These are phyloP conservation scores for Globisporangium solare DNA, from an alignment of 352 stramenopile species.

Conservation along the genomic window DNA sequence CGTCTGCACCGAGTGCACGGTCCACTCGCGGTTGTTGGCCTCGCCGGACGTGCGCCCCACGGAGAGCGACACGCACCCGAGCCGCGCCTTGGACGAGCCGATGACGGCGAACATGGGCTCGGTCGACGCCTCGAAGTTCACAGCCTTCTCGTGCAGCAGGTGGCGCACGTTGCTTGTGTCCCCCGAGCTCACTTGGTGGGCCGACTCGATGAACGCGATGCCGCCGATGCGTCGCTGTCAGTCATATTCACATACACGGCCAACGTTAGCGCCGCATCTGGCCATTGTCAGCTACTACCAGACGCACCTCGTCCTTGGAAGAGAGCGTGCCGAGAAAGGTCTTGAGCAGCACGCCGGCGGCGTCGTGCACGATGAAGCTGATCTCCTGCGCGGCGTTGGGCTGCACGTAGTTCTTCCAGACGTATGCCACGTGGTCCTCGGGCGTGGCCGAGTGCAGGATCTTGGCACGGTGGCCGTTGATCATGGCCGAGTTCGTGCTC, in stretches of 20 bases:
- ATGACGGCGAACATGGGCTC: constrained; percentile 86
- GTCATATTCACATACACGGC: background rate
- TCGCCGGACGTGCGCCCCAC: constrained; percentile 69
- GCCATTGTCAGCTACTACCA: background rate
- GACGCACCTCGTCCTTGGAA: constrained; percentile 39
- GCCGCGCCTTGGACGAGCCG: constrained; percentile 56
- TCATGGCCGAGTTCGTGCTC: constrained; percentile 72
- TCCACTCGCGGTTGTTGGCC: constrained; percentile 73
- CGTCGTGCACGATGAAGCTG: constrained; percentile 79
- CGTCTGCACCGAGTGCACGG: constrained; percentile 81
- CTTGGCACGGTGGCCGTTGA: constrained; percentile 80
- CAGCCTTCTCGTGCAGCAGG: constrained; percentile 60
- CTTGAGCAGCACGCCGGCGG: constrained; percentile 67
- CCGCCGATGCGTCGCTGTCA: constrained; percentile 48
- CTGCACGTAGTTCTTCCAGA: constrained; percentile 86
- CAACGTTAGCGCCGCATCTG: background rate
- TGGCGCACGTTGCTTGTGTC: constrained; percentile 45
- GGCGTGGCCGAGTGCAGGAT: constrained; percentile 76
- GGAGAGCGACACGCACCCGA: constrained; percentile 75
- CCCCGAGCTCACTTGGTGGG: constrained; percentile 60
- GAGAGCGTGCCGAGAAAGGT: constrained; percentile 53
- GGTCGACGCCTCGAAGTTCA: constrained; percentile 82
- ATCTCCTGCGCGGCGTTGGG: constrained; percentile 80
- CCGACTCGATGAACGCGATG: constrained; percentile 84
- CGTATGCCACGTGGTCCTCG: constrained; percentile 74